Evolutionary conservation across 192 early-diverging fungal genomes (phyloP).

Genomic region (Endogone sp.): DNA sequence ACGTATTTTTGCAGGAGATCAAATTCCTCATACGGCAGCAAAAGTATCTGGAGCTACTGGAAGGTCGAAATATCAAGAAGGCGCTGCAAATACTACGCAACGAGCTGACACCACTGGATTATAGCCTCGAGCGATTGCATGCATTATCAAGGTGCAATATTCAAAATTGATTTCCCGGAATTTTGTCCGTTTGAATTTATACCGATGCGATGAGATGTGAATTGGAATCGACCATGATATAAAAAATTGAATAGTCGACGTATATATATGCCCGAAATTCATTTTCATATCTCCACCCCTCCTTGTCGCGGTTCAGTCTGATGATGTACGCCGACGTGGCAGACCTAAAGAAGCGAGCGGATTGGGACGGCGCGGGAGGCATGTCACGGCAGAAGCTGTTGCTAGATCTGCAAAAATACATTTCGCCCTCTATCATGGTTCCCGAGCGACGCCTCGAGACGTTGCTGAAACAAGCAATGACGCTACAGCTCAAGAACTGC

Average conservation of each 20-base stretch:
- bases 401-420: slow-evolving; percentile 59
- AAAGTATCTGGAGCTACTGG: slow-evolving; percentile 88
- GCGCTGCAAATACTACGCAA: slow-evolving; percentile 76
- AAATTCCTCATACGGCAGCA: slow-evolving; percentile 82
- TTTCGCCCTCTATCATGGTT: slow-evolving; percentile 82
- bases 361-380: slow-evolving; percentile 81
- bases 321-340: slow-evolving; percentile 67
- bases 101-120: slow-evolving; percentile 72
- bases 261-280: too few relatives aligned
- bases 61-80: slow-evolving; percentile 58
- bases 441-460: slow-evolving; percentile 82
- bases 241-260: too few relatives aligned
- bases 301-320: slow-evolving; percentile 35
- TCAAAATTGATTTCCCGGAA: neutral
- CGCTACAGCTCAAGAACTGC: slow-evolving; percentile 72
- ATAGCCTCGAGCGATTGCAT: slow-evolving; percentile 69
- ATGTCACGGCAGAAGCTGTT: slow-evolving; percentile 62
- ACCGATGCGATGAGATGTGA: too few relatives aligned
- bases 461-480: slow-evolving; percentile 76
- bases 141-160: slow-evolving; percentile 60
- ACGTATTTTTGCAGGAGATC: slow-evolving; percentile 33
- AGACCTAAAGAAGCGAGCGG: slow-evolving; percentile 59
- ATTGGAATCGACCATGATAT: neutral
- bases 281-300: too few relatives aligned
- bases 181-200: neutral